A percentile compares a stretch with the other conserved stretches of the same genome.
These are phyloP conservation scores for Graphiopsis chlorocephala DNA, from an alignment of 2,329 filamentous ascomycete genomes.

Conservation along the genomic window DNA sequence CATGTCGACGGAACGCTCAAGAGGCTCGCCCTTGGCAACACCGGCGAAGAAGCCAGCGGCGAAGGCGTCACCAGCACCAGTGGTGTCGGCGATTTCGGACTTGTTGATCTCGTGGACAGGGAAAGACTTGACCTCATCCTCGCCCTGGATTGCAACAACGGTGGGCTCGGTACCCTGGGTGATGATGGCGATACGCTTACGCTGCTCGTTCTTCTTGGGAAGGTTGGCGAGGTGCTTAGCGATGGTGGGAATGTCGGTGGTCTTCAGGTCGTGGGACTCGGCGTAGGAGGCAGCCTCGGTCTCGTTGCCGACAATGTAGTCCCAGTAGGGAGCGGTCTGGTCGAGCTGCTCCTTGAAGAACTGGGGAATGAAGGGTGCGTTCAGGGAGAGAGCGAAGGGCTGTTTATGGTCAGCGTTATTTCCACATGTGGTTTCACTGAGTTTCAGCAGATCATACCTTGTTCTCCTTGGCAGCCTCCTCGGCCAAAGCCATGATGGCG, in stretches of 20 bases:
- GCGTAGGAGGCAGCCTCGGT: constrained; percentile 87
- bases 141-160: constrained; percentile 67
- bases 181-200: constrained; percentile 82
- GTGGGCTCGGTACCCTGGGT: constrained; percentile 94
- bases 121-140: constrained; percentile 67
- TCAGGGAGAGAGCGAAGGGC: constrained; percentile 83
- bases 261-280: constrained; percentile 70
- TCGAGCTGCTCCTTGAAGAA: constrained; percentile 98
- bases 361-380: constrained; percentile 90
- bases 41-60: constrained; percentile 91
- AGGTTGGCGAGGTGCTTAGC: constrained; percentile 80
- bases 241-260: constrained; percentile 78
- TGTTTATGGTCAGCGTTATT: constrained; percentile 26
- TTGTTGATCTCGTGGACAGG: constrained; percentile 75
- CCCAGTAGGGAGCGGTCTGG: constrained; percentile 83
- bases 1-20: constrained; percentile 79
- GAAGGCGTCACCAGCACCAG: constrained; percentile 93
- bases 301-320: constrained; percentile 97
- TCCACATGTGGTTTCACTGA: background rate
- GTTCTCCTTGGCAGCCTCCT: constrained; percentile 84
- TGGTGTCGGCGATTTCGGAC: constrained; percentile 88
- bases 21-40: constrained; percentile 76
- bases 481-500: constrained; percentile 83
- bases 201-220: constrained; percentile 86
- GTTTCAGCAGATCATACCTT: constrained; percentile 55